Base-by-base conservation (phyloP, 257 asterid genomes). In the Echites panduratus region DNA sequence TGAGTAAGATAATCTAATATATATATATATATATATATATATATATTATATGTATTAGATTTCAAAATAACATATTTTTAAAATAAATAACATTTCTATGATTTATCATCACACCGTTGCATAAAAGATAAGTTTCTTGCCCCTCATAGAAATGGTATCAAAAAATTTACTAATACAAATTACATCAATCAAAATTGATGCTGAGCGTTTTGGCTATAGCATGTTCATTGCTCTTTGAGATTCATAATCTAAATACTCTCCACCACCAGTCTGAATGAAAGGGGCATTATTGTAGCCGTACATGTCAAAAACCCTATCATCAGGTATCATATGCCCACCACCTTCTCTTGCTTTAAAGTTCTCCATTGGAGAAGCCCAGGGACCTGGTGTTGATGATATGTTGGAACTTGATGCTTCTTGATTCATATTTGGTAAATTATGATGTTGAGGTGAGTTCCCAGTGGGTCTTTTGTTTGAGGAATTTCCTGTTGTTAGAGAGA, bases 331-430 rank as follows among this genome's bases (percentile, higher is more conserved):
- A 63, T 75, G 82, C 35, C 87, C 87, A 17, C 86, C 83, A 50
- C n/a, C n/a, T n/a, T 84, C 96, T 65, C 88, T 86, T 71, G 82
- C 89, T 80, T 82, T 84, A 62, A 85, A 85, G 27, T 78, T 41
- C 29, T 86, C 90, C 78, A 72, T 77, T 0, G 88, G 85, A 10
- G 93, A 78, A 49, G 78, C 86, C 97, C 96, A 90, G 7, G 92
- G 95, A 52, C 85, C 86, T 12, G 92, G 73, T 40, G 84, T 85
- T n/a, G n/a, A n/a, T 3, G 84, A 74, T 9, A 77, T 68, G 79
- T 84, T 90, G 17, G 94, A 85, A 88, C 88, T 70, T 3, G 94
- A 88, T 27, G 74, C 87, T 76, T 90, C 98, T 69, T 78, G 96
- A 80, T 84, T 90, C 77, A 84, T n/a, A 70, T 76, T 85, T 54